Evolutionary conservation across 2,329 filamentous ascomycete genomes (phyloP), one percentile per base, ranked within the genome.

Genomic region (Colletotrichum higginsianum): DNA sequence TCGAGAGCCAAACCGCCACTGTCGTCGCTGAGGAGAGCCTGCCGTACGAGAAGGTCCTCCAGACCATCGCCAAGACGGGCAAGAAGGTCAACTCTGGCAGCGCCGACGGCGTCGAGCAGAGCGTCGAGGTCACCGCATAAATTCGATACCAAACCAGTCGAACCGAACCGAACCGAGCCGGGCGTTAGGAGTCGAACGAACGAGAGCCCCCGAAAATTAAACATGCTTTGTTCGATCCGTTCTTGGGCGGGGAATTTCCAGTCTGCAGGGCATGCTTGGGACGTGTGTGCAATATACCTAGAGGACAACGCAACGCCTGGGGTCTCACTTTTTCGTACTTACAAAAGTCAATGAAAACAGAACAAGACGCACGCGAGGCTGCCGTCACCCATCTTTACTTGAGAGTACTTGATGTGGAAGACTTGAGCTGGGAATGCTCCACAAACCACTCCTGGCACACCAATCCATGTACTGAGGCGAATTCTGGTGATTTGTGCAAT

Each of bases 41-140:
- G 74, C 86, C 89, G 70, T 98, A 96, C 86, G 90, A 94, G 75
- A 94, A 90, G 60, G 94, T 98, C 71, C 90, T 97, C 73, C 88
- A 89, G 80, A 97, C 94, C 82, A 98, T 98, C 82, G 91, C 93
- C 88, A 98, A 98, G 91, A 98, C 95, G 15, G 95, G 95, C 79
- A 98, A 98, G 90, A 93, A 92, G 79, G 91, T 98, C 80, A 97
- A 93, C 83, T 91, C 88, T 38, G 93, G 88, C 76, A 89, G 91
- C 85, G 92, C 88, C 30, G 92, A 95, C 79, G 93, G 93, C 66
- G 86, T 88, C 71, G 80, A 81, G 68, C 83, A 84, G 81, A 87
- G 86, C 73, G 81, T 90, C 73, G 85, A 86, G 77, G 77, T 72
- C 47, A 35, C 52, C 55, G 68, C 69, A 61, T 72, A 64, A 26